Evolutionary conservation across 75 land plant species (phyloP).

Genomic region (Cryptomeria japonica): DNA sequence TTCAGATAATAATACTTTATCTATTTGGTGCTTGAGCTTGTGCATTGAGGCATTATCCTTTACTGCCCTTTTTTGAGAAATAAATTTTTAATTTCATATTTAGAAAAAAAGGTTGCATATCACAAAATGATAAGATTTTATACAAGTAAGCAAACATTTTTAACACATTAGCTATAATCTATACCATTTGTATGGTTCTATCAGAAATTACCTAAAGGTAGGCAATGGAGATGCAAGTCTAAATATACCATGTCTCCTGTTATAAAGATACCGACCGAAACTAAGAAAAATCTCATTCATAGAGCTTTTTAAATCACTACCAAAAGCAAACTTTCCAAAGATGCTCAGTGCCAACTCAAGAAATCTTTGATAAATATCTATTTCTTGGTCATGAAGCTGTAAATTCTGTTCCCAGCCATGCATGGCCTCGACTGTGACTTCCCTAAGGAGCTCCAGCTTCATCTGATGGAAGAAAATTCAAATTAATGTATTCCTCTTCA

Average conservation of each 20-base stretch:
- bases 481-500: conserved; percentile 1
- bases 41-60: not conserved
- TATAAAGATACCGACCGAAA: conserved; percentile 10
- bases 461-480: conserved; percentile 1
- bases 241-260: not conserved
- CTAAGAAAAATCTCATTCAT: not conserved
- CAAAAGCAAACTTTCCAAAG: conserved; percentile 14
- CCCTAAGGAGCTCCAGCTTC: conserved; percentile 9
- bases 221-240: not conserved
- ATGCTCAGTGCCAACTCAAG: not conserved
- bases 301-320: conserved; percentile 5
- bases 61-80: not conserved
- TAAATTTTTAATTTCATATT: not conserved
- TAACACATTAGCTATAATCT: not conserved
- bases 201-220: not conserved
- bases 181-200: not conserved
- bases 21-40: not conserved
- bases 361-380: conserved; percentile 14
- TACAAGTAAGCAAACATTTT: not conserved
- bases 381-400: conserved; percentile 5
- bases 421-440: conserved; percentile 1
- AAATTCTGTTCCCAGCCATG: conserved; percentile 5
- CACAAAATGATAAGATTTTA: not conserved
- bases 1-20: not conserved
- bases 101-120: not conserved